Base-by-base conservation (phyloP, 345 rosid species). In the Syzygium aromaticum region DNA sequence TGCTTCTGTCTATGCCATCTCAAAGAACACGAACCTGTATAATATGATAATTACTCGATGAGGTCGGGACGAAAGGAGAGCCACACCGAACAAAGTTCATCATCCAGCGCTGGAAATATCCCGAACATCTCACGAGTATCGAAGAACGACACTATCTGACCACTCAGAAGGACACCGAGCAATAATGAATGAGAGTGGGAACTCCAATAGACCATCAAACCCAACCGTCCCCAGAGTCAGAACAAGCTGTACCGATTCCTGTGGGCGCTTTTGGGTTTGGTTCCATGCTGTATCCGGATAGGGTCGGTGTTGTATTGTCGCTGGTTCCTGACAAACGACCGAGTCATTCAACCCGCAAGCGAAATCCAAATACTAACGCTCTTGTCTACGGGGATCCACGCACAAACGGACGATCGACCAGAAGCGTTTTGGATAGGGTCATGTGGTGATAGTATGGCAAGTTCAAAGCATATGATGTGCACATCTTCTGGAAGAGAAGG, bases 11-110 rank as follows among this genome's bases (percentile, higher is more conserved):
- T 8, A 8, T 12, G 43, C 46, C 78, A 33, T 33, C 0, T 67
- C 11, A 8, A 67, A 30, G 77, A 67, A 33, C 78, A 0, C 3
- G 0, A 33, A 8, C 0, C 5, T 63, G 40, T 28, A 30, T 28
- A 63, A 30, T 15, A 63, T 17, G 6, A 6, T 53, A 21, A 53
- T 53, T 1, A 8, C 22, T 67, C 43, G 1, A 67, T 17, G 0
- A 1, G 23, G 22, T 30, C 43, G 23, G 25, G 0, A 73, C 23
- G 25, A 8, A 67, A 0, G 0, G 43, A 33, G 43, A 33, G 25
- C 7, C 25, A 67, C 23, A 9, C 46, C 12, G 23, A 33, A 8
- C 78, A 17, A 33, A 67, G 25, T 25, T 57, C 64, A 38, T 8
- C 0, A 56, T 54, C 22, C 12, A 67, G 12, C 46, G 78, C 43